Conservation (phyloP, 208 protist species). For the Dictyostelium gargantuum region DNA sequence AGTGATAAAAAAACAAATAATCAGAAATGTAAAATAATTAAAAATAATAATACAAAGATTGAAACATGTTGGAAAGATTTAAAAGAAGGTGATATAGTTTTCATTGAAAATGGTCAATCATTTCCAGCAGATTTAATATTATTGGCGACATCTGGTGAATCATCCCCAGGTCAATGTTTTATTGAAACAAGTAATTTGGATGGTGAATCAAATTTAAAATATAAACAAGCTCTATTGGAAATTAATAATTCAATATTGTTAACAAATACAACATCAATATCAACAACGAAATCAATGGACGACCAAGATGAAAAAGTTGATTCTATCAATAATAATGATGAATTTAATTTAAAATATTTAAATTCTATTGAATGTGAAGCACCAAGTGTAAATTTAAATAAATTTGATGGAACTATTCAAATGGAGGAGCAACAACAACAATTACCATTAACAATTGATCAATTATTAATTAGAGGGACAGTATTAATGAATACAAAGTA, state of each 20-base stretch:
- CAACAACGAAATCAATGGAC: neutral
- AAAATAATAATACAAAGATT: constrained; percentile 48
- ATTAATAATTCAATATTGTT: neutral
- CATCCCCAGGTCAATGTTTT: constrained; percentile 60
- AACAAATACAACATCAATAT: neutral
- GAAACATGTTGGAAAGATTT: constrained; percentile 78
- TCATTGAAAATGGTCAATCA: constrained; percentile 4
- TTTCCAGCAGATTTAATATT: constrained; percentile 75
- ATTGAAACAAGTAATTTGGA: constrained; percentile 72
- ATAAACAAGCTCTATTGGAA: constrained; percentile 53
- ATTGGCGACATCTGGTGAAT: constrained; percentile 1
- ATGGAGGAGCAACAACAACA: neutral
- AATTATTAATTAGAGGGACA: constrained; percentile 55
- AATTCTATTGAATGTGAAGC: constrained; percentile 78
- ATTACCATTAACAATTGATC: neutral
- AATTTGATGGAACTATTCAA: constrained; percentile 77
- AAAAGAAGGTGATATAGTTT: constrained; percentile 68
- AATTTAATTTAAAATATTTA: neutral
- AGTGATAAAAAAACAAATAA: constrained; percentile 45
- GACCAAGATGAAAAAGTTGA: too few relatives aligned
- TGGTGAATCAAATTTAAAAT: constrained; percentile 76
- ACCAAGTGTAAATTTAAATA: constrained; percentile 81
- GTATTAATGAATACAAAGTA: constrained; percentile 78
- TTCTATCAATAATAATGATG: neutral
- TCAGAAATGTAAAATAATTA: constrained; percentile 46